Evolutionary conservation across 2,329 filamentous ascomycete genomes (phyloP).

Genomic region (Fusarium foetens): DNA sequence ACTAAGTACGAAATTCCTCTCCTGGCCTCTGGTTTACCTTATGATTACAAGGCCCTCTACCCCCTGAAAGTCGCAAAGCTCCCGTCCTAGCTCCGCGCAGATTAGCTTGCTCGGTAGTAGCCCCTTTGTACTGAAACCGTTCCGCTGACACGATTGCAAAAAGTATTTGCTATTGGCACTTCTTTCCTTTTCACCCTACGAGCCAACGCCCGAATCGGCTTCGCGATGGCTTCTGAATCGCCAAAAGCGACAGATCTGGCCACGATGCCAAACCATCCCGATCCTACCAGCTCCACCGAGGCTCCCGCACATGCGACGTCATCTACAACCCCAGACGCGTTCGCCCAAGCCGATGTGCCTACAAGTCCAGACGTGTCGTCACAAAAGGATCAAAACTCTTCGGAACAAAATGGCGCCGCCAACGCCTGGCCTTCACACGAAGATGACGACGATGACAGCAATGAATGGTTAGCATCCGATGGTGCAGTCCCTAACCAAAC

Average conservation of each 20-base stretch:
- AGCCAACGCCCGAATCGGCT: conserved; percentile 33
- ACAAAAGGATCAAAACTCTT: conserved; percentile 10
- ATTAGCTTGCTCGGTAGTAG: conserved; percentile 37
- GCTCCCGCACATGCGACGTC: conserved; percentile 37
- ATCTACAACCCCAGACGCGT: conserved; percentile 25
- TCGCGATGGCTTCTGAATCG: conserved; percentile 52
- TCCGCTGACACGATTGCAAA: conserved; percentile 42
- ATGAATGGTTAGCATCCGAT: conserved; percentile 43
- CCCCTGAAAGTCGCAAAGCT: conserved; percentile 39
- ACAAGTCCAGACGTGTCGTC: conserved; percentile 22
- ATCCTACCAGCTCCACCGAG: conserved; percentile 33
- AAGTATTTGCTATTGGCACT: conserved; percentile 35
- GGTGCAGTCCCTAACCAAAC: conserved; percentile 19
- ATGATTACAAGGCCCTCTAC: conserved; percentile 8
- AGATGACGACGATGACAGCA: conserved; percentile 38
- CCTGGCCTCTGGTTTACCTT: background rate
- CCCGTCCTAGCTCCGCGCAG: conserved; percentile 33
- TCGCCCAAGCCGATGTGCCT: conserved; percentile 15
- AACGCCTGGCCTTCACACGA: conserved; percentile 40
- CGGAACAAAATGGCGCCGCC: conserved; percentile 6
- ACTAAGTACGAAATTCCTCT: conserved; percentile 38
- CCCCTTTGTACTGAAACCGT: conserved; percentile 40
- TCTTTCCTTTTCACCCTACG: conserved; percentile 20
- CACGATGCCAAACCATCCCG: conserved; percentile 51
- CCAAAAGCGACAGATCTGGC: conserved; percentile 53